Evolutionary conservation across 257 asterid species (phyloP).

Genomic region (Solanum chiquidenum): DNA sequence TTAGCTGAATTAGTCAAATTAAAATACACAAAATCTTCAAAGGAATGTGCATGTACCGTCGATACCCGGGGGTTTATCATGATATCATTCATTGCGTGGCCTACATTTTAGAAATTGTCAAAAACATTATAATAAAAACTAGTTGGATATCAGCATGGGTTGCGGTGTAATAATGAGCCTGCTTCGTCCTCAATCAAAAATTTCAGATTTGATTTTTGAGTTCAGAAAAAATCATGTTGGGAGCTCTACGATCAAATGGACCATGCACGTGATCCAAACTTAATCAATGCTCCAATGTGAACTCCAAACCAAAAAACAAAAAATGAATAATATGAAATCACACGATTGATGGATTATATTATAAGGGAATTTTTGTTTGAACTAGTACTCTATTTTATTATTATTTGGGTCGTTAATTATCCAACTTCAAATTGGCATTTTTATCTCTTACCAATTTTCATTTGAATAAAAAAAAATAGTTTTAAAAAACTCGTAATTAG

Average conservation of each 20-base stretch:
- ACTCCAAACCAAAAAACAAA: no score
- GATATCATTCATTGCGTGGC: background rate
- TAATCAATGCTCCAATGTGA: accelerated
- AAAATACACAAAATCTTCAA: background rate
- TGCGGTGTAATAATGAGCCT: accelerated
- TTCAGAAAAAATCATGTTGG: accelerated
- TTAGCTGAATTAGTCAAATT: background rate
- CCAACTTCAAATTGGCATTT: background rate
- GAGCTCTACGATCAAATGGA: accelerated
- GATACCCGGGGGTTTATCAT: background rate
- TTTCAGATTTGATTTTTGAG: accelerated
- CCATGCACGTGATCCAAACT: accelerated
- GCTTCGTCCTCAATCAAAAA: accelerated
- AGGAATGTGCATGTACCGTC: background rate
- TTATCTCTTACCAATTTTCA: background rate
- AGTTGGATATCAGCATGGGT: background rate
- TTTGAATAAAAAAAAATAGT: background rate
- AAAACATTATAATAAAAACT: background rate
- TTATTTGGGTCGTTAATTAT: background rate
- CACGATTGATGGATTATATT: background rate
- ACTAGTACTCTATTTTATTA: background rate
- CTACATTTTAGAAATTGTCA: background rate
- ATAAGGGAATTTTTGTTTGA: background rate
- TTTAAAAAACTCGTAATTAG: background rate
- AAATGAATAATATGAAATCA: background rate